These are phyloP conservation scores for Diplodia seriata DNA, from an alignment of 2,329 filamentous ascomycete species.

Conservation along the genomic window DNA sequence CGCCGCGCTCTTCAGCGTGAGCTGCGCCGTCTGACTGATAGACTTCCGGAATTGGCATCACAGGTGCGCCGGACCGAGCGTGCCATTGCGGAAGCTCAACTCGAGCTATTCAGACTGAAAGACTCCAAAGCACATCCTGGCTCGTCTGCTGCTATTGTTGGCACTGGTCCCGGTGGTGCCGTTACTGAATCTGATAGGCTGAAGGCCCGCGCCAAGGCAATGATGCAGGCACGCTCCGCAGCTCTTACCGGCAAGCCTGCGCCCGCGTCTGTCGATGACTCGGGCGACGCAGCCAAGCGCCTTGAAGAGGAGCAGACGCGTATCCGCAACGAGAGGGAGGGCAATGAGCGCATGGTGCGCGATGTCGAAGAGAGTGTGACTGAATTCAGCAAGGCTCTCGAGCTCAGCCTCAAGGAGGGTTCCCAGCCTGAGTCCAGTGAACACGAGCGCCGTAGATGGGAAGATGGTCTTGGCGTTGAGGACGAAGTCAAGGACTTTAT, in stretches of 20 bases:
- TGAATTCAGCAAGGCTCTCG: slow-evolving; percentile 83
- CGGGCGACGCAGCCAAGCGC: slow-evolving; percentile 79
- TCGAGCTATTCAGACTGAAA: slow-evolving; percentile 91
- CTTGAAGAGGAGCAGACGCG: slow-evolving; percentile 87
- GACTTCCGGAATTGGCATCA: slow-evolving; percentile 88
- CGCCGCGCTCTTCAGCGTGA: slow-evolving; percentile 85
- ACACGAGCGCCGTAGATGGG: slow-evolving; percentile 92
- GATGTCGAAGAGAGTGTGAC: slow-evolving; percentile 96
- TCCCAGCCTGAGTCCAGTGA: slow-evolving; percentile 77
- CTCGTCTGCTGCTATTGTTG: slow-evolving; percentile 80
- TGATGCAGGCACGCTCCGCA: slow-evolving; percentile 98
- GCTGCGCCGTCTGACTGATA: slow-evolving; percentile 85
- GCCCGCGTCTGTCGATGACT: slow-evolving; percentile 70
- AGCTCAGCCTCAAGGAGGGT: slow-evolving; percentile 85
- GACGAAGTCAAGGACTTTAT: slow-evolving; percentile 98
- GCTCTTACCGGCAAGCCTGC: slow-evolving; percentile 86
- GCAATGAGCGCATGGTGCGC: slow-evolving; percentile 93
- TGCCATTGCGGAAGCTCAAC: slow-evolving; percentile 85
- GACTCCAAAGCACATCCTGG: slow-evolving; percentile 91
- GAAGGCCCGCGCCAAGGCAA: slow-evolving; percentile 92
- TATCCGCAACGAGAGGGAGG: slow-evolving; percentile 83
- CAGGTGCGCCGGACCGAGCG: slow-evolving; percentile 90
- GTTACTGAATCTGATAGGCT: slow-evolving; percentile 93
- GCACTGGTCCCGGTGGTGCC: slow-evolving; percentile 87
- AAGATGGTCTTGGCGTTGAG: slow-evolving; percentile 93